Evolutionary conservation across 306 rosid species (phyloP), one percentile per base, ranked within the genome.

Genomic region (Casuarina glauca): DNA sequence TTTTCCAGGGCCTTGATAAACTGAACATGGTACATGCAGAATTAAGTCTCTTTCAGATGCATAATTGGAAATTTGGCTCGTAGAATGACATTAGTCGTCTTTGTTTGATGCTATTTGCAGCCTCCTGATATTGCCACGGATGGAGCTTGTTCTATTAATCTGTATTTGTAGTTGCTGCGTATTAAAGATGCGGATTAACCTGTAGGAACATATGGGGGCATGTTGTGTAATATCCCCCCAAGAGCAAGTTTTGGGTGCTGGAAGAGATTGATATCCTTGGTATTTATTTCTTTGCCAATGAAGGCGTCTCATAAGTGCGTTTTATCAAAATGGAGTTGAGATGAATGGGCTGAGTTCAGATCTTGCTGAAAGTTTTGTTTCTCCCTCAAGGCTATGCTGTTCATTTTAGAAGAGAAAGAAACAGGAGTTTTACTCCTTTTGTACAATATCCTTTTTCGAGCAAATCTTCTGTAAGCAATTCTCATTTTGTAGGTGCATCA

Each of bases 361-460:
- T 74, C 74, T 77, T 69, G 79, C 85, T 80, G 74, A 68, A 78
- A 79, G 66, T 73, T 82, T 78, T 82, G 74, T 76, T 76, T 80
- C 85, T 54, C 76, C 74, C 55, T 71, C 32, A 90, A 88, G 92
- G 96, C 86, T 77, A 76, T 80, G 76, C 83, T 62, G 75, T 81
- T 84, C 77, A 85, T 80, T 80, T 41, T 74, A 62, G 88, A 74
- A 82, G 90, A 88, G 92, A 85, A 84, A 74, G 48, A 80, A 72
- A 84, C 80, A 68, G 87, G 81, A 88, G 85, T 89, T 81, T 66
- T 83, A 83, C 88, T 88, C 87, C 66, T 85, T 85, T 75, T 89
- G 90, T 91, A 88, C 76, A 74, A 90, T 87, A 82, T 84, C 75
- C 73, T 76, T 84, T 84, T 82, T 70, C 81, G 86, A 74, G 35